Evolutionary conservation across 257 asterid genomes (phyloP).

Genomic region (Salvia hispanica): DNA sequence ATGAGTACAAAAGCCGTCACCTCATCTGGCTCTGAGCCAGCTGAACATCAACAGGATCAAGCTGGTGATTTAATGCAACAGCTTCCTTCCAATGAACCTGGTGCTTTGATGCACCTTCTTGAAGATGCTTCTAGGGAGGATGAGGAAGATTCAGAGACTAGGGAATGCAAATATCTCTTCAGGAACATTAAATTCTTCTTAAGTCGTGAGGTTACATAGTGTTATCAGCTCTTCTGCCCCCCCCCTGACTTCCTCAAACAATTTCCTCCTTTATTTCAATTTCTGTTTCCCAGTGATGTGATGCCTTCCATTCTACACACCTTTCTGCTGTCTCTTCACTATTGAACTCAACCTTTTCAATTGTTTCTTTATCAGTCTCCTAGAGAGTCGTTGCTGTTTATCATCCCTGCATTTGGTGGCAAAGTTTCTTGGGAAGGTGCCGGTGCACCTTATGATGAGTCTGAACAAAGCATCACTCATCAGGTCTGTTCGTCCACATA

Average conservation of each 20-base stretch:
- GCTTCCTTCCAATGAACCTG: slow-evolving; percentile 85
- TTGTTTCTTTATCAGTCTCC: slow-evolving; percentile 64
- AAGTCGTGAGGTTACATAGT: slow-evolving; percentile 71
- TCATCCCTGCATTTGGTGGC: slow-evolving; percentile 97
- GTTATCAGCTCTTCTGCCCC: neutral
- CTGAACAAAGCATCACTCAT: slow-evolving; percentile 83
- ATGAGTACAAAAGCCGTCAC: slow-evolving; percentile 38
- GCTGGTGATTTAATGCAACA: slow-evolving; percentile 85
- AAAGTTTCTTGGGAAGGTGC: slow-evolving; percentile 96
- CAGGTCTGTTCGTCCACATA: slow-evolving; percentile 56
- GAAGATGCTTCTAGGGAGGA: slow-evolving; percentile 55
- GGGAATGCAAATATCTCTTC: slow-evolving; percentile 71
- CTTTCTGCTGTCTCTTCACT: neutral
- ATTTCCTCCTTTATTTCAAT: neutral
- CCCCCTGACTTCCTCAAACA: neutral
- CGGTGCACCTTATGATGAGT: slow-evolving; percentile 86
- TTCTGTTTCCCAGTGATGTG: neutral
- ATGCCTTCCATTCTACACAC: neutral
- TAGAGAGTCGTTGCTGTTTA: slow-evolving; percentile 81
- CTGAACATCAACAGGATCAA: slow-evolving; percentile 42
- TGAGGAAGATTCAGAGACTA: slow-evolving; percentile 77
- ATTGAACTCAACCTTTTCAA: slow-evolving; percentile 9
- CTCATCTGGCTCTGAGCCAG: slow-evolving; percentile 44
- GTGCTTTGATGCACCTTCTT: slow-evolving; percentile 83
- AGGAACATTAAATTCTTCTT: slow-evolving; percentile 73